Evolutionary conservation across 345 rosid species (phyloP).

Genomic region (Arabis hirsuta): DNA sequence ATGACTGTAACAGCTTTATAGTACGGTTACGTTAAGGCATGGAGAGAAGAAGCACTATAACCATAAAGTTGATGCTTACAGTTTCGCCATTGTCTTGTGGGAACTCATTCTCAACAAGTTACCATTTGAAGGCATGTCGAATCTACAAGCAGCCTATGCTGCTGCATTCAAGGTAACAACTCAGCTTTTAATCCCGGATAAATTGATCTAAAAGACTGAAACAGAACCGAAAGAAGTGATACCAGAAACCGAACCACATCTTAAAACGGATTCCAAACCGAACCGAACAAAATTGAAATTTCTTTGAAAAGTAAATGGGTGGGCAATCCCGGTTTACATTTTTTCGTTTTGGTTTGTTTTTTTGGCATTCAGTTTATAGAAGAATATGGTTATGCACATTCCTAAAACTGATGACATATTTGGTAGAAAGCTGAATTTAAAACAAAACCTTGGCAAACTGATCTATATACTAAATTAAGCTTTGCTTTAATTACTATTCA

Average conservation of each 20-base stretch:
- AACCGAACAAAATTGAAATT: too few species aligned
- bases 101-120: slow-evolving; percentile 92
- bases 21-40: slow-evolving; percentile 92
- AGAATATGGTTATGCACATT: background rate
- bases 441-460: background rate
- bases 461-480: background rate
- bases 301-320: too few species aligned
- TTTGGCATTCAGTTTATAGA: too few species aligned
- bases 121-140: slow-evolving; percentile 99
- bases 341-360: too few species aligned
- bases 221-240: background rate
- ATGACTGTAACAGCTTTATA: slow-evolving; percentile 71
- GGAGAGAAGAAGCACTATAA: slow-evolving; percentile 99
- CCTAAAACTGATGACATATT: background rate
- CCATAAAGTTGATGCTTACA: slow-evolving; percentile 93
- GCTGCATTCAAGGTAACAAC: slow-evolving; percentile 90
- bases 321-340: too few species aligned
- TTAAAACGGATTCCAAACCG: too few species aligned
- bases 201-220: background rate
- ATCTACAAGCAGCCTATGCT: slow-evolving; percentile 99
- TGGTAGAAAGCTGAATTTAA: background rate
- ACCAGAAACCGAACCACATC: background rate
- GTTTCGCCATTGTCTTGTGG: slow-evolving; percentile 98
- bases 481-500: background rate
- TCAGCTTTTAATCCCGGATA: background rate